A percentile compares a stretch with the other conserved stretches of the same genome.
These are phyloP conservation scores for Zymoseptoria tritici DNA, from an alignment of 2,329 filamentous ascomycete species.

Conservation along the genomic window DNA sequence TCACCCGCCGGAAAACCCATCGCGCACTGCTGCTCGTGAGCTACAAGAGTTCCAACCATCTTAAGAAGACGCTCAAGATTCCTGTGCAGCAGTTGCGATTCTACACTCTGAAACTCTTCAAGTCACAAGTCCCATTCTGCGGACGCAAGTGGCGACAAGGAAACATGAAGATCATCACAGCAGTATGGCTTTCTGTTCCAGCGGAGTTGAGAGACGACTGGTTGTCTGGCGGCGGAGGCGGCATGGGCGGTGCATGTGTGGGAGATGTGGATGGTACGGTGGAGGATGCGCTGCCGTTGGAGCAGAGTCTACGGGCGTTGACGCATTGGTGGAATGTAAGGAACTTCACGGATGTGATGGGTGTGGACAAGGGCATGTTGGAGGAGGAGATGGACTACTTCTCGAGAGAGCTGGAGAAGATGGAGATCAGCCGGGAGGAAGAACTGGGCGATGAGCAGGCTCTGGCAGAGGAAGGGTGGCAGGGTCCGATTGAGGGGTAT, in stretches of 20 bases:
- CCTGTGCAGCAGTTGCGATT: constrained; percentile 80
- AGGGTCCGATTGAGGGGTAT: constrained; percentile 26
- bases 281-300: constrained; percentile 82
- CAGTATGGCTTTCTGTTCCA: constrained; percentile 87
- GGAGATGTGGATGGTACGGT: constrained; percentile 84
- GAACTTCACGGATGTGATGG: constrained; percentile 72
- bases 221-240: constrained; percentile 64
- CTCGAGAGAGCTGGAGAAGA: constrained; percentile 42
- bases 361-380: constrained; percentile 32
- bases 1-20: constrained; percentile 92
- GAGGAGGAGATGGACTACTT: constrained; percentile 44
- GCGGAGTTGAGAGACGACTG: constrained; percentile 93
- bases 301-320: constrained; percentile 79
- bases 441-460: constrained; percentile 14
- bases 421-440: constrained; percentile 33
- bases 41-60: constrained; percentile 88
- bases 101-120: constrained; percentile 96
- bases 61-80: constrained; percentile 84
- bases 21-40: constrained; percentile 87
- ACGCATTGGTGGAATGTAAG: constrained; percentile 94
- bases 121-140: constrained; percentile 96
- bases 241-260: constrained; percentile 29
- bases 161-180: constrained; percentile 98
- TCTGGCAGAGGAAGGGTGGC: constrained; percentile 14
- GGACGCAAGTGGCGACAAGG: constrained; percentile 95